phyloP scores from a whole-genome alignment of 768 basidiomycete genomes.

The Leucocoprinus birnbaumii region DNA sequence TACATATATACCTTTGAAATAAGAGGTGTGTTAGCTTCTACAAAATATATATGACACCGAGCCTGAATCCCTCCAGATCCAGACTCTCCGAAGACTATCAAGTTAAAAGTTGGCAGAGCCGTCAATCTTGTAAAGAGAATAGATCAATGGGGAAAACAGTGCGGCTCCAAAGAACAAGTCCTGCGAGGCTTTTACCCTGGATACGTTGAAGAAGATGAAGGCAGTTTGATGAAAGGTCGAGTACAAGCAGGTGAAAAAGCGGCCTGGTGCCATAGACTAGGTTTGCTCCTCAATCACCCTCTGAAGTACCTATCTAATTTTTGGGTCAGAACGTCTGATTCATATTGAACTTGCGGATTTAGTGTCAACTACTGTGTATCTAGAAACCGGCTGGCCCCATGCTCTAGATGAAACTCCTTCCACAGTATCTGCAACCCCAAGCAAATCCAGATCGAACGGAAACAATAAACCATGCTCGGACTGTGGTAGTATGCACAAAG shows the following conservation, averaged over 20 bases:
- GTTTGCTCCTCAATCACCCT: constrained; percentile 21
- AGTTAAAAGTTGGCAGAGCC: constrained; percentile 79
- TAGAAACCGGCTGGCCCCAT: constrained; percentile 46
- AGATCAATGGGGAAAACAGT: constrained; percentile 81
- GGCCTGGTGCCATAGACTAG: constrained; percentile 66
- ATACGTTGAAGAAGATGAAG: constrained; percentile 31
- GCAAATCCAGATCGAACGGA: constrained; percentile 13
- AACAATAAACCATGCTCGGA: constrained; percentile 33
- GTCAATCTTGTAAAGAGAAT: constrained; percentile 70
- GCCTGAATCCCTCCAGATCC: neutral
- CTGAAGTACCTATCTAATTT: neutral
- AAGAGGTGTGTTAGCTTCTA: constrained; percentile 41
- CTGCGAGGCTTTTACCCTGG: constrained; percentile 75
- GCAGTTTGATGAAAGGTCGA: constrained; percentile 62
- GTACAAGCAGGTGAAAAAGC: constrained; percentile 61
- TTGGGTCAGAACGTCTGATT: constrained; percentile 58
- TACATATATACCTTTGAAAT: constrained; percentile 87
- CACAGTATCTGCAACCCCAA: constrained; percentile 16
- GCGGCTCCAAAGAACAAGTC: constrained; percentile 72
- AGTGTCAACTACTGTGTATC: constrained; percentile 53
- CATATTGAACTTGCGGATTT: constrained; percentile 81
- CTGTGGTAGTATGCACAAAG: constrained; percentile 60
- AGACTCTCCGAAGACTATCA: constrained; percentile 33
- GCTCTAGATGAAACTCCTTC: constrained; percentile 20
- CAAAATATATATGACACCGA: neutral